Percentiles rank a stretch among this genome's conserved stretches.
phyloP scores from a whole-genome alignment of 2,329 filamentous ascomycete species.

The Pestalotiopsis fici region DNA sequence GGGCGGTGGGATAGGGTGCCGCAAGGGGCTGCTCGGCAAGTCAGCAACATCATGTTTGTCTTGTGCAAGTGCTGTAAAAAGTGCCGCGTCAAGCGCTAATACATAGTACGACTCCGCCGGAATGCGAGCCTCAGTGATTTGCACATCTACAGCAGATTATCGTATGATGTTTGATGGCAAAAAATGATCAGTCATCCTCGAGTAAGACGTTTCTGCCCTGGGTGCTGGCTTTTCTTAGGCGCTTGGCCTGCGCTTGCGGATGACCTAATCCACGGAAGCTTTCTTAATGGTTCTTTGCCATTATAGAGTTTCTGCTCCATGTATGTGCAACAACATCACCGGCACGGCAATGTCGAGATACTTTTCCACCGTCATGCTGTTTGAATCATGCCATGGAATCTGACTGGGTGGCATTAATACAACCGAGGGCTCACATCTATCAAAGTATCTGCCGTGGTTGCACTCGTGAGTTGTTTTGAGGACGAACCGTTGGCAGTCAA shows the following conservation, averaged over 20 bases:
- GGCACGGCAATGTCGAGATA: background rate
- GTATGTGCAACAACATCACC: background rate
- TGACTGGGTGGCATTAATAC: background rate
- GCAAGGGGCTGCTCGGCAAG: background rate
- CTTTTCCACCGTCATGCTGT: background rate
- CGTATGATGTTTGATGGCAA: background rate
- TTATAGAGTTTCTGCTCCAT: background rate
- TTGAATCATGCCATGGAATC: background rate
- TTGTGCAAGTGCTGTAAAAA: background rate
- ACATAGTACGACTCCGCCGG: background rate
- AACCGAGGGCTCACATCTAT: background rate
- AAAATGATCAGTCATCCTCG: constrained; percentile 1
- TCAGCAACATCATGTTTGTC: background rate
- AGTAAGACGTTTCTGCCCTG: background rate
- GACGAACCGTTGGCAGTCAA: background rate
- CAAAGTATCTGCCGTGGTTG: background rate
- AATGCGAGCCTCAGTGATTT: background rate
- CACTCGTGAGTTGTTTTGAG: background rate
- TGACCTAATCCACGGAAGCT: background rate
- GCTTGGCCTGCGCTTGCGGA: background rate
- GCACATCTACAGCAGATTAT: background rate
- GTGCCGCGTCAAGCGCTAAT: background rate
- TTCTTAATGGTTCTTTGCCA: background rate
- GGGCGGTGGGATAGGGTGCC: background rate
- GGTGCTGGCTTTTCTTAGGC: too few relatives aligned